Evolutionary conservation across 2,329 filamentous ascomycete genomes (phyloP).

Genomic region (Fusarium cyanostomum): DNA sequence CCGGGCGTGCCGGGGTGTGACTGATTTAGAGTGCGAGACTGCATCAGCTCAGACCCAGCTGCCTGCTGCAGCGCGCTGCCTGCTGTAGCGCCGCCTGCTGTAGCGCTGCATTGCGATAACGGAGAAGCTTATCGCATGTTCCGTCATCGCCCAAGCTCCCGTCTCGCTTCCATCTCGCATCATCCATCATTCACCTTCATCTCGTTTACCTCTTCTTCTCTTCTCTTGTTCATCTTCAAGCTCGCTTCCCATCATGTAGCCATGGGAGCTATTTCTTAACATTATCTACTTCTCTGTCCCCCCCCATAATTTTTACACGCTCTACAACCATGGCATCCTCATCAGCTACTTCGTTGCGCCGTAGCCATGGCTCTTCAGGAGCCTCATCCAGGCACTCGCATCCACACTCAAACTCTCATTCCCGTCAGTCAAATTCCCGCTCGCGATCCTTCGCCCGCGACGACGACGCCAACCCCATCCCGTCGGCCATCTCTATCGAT

Average conservation of each 20-base stretch:
- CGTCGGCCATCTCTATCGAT: conserved; percentile 64
- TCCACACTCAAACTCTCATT: conserved; percentile 40
- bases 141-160: conserved; percentile 34
- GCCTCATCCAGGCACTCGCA: conserved; percentile 47
- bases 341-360: conserved; percentile 48
- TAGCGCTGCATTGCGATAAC: conserved; percentile 28
- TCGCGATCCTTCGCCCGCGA: conserved; percentile 31
- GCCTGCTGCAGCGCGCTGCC: conserved; percentile 28
- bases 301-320: not conserved
- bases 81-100: conserved; percentile 2
- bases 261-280: conserved; percentile 14
- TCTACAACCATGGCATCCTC: conserved; percentile 48
- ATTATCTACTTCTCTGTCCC: not conserved
- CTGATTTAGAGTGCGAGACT: conserved; percentile 2
- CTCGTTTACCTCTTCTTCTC: conserved; percentile 6
- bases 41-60: too few relatives aligned
- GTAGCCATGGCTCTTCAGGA: conserved; percentile 50
- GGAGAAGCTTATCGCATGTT: conserved; percentile 34
- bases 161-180: conserved; percentile 5
- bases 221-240: conserved; percentile 5
- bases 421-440: conserved; percentile 43
- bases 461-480: conserved; percentile 28
- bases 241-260: conserved; percentile 37
- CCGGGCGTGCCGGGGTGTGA: conserved; percentile 25
- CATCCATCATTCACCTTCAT: conserved; percentile 13